A percentile compares a stretch with the other conserved stretches of the same genome.
phyloP scores from a whole-genome alignment of 2,329 filamentous ascomycete genomes.

The Beauveria bassiana region DNA sequence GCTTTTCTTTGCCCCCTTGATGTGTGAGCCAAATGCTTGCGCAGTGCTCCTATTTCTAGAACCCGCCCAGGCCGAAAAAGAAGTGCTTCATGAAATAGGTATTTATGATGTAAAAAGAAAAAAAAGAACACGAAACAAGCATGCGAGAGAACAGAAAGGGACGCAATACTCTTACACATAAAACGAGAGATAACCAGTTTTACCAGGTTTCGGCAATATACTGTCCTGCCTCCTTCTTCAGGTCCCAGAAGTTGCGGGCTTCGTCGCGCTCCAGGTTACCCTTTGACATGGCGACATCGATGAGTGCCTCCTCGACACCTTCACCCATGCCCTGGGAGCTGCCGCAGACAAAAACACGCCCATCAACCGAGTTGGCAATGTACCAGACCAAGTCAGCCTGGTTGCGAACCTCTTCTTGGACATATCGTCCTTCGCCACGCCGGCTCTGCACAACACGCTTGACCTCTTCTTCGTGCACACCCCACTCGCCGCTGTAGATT shows the following conservation, averaged over 20 bases:
- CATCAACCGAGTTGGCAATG: slow-evolving; percentile 92
- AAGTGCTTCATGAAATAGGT: background rate
- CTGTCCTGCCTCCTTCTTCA: slow-evolving; percentile 87
- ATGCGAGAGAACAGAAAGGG: background rate
- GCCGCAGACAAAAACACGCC: slow-evolving; percentile 92
- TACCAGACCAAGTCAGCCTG: slow-evolving; percentile 98
- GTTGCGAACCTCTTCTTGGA: slow-evolving; percentile 86
- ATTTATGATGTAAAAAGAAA: background rate
- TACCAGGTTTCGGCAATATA: slow-evolving; percentile 83
- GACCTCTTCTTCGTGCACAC: slow-evolving; percentile 80
- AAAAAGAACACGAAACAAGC: background rate
- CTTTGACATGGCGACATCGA: slow-evolving; percentile 89
- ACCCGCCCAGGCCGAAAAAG: background rate
- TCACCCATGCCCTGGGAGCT: slow-evolving; percentile 92
- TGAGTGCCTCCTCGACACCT: slow-evolving; percentile 78
- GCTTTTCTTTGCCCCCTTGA: background rate
- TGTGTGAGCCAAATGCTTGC: slow-evolving; percentile 7
- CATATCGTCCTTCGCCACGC: slow-evolving; percentile 75
- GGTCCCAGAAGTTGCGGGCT: slow-evolving; percentile 78
- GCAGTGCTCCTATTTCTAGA: background rate
- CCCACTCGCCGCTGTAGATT: slow-evolving; percentile 94
- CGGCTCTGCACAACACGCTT: slow-evolving; percentile 75
- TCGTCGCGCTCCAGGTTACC: slow-evolving; percentile 77
- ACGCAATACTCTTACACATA: slow-evolving; percentile 1
- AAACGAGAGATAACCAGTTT: background rate